These are phyloP conservation scores for Gossypium raimondii DNA, from an alignment of 345 rosid genomes.

Conservation along the genomic window DNA sequence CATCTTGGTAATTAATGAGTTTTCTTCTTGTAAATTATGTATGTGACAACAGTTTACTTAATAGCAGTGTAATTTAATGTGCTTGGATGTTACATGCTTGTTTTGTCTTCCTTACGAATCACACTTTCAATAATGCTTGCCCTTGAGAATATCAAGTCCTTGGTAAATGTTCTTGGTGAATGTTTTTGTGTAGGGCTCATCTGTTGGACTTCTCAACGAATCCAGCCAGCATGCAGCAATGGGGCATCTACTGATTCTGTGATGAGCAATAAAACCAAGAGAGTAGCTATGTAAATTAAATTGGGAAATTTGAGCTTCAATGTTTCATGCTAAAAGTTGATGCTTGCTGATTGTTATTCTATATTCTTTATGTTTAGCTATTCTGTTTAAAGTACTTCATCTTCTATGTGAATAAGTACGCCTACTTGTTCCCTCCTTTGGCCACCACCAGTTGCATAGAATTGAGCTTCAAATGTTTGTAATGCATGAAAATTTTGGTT, in stretches of 20 bases:
- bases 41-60: not conserved
- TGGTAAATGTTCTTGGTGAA: not conserved
- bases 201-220: constrained; percentile 41
- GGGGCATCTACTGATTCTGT: constrained; percentile 79
- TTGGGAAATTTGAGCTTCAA: no score
- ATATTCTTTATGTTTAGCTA: no score
- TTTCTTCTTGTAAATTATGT: not conserved
- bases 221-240: constrained; percentile 67
- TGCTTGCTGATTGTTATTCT: no score
- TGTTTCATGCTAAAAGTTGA: no score
- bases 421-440: no score
- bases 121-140: not conserved
- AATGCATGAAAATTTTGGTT: no score
- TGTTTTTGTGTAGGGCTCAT: constrained; percentile 41
- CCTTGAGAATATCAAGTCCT: not conserved
- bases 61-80: not conserved
- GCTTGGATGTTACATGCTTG: not conserved
- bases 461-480: no score
- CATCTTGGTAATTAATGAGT: not conserved
- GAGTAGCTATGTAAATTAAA: no score
- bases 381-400: no score
- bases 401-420: no score
- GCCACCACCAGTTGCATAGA: no score
- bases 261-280: constrained; percentile 68
- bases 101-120: constrained; percentile 4